These are phyloP conservation scores for Exserohilum turcica DNA, from an alignment of 2,329 filamentous ascomycete species.

Conservation along the genomic window DNA sequence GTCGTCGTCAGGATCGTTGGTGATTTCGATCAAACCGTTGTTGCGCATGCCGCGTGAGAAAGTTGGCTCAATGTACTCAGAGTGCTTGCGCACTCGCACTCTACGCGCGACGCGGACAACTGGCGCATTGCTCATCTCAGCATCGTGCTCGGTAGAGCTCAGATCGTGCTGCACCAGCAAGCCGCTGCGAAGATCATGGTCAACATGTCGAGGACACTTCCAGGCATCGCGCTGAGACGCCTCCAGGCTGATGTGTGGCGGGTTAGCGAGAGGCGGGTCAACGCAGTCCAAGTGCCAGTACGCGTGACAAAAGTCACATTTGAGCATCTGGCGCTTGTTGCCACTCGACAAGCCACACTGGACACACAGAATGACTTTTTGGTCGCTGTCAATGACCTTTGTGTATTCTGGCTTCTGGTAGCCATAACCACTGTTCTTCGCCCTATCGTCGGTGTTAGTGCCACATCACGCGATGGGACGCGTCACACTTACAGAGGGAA, in stretches of 20 bases:
- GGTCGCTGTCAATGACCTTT: conserved; percentile 73
- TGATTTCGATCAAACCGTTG: conserved; percentile 55
- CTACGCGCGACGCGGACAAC: conserved; percentile 45
- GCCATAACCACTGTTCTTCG: conserved; percentile 49
- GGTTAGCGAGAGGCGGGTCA: conserved; percentile 79
- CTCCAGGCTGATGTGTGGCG: conserved; percentile 62
- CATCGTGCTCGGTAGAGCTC: conserved; percentile 34
- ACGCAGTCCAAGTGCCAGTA: conserved; percentile 94
- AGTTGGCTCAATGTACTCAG: conserved; percentile 54
- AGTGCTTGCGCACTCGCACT: conserved; percentile 57
- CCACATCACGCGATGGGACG: conserved; percentile 29
- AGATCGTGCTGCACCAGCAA: conserved; percentile 41
- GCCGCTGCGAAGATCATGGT: conserved; percentile 66
- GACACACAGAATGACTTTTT: conserved; percentile 77
- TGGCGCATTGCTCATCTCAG: conserved; percentile 36
- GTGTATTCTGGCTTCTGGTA: conserved; percentile 52
- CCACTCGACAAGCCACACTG: conserved; percentile 71
- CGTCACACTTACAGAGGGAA: conserved; percentile 62
- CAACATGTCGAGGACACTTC: conserved; percentile 86
- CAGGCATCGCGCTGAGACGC: conserved; percentile 70
- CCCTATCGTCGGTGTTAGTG: conserved; percentile 39
- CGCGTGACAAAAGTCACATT: conserved; percentile 80
- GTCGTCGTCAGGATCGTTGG: conserved; percentile 51
- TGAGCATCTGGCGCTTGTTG: conserved; percentile 73
- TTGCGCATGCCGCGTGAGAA: conserved; percentile 65